Evolutionary conservation across 768 basidiomycete genomes (phyloP), one percentile per base, ranked within the genome.

Genomic region (Leccinellum rugosiceps): DNA sequence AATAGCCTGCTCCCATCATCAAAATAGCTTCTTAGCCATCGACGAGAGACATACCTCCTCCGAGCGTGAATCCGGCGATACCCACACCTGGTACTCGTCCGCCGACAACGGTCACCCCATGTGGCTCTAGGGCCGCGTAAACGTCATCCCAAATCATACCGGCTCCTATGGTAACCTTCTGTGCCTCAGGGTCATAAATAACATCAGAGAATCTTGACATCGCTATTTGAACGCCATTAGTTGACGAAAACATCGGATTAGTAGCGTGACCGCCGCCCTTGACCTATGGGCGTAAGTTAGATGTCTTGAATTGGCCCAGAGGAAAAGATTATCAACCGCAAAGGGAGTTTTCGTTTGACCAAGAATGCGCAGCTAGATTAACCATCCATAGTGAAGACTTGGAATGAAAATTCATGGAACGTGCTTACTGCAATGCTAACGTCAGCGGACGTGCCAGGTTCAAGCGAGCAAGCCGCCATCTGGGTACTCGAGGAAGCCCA

Each of bases 1-100:
- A 65, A 15, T 59, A 50, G 3, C 64, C 64, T 65, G 38, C 10
- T 9, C 28, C 6, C 17, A 31, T 49, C 48, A 2, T 48, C 4
- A 26, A 31, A 14, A 15, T 11, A 1, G n/a, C 17, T 6, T 31
- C 8, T 49, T 1, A n/a, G 8, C 21, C 11, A 6, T 49, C n/a
- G n/a, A 19, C 1, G 19, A 11, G 26, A 6, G 4, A 6, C 26
- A 25, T 10, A 47, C 46, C 46, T 47, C 46, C 46, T 17, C 46
- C 46, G 21, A 47, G 46, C 26, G 46, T n/a, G 4, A 47, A 5
- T 15, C 46, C 46, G 14, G 46, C 46, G 9, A 47, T 26, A n/a
- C 46, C 46, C 5, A 47, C 9, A 47, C 25, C 25, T 6, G 13
- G 4, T 9, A n/a, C 46, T 47, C 46, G 15, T n/a, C 46, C 46